Evolutionary conservation across 495 filamentous ascomycete genomes (phyloP).

Genomic region (Xylaria sp.): DNA sequence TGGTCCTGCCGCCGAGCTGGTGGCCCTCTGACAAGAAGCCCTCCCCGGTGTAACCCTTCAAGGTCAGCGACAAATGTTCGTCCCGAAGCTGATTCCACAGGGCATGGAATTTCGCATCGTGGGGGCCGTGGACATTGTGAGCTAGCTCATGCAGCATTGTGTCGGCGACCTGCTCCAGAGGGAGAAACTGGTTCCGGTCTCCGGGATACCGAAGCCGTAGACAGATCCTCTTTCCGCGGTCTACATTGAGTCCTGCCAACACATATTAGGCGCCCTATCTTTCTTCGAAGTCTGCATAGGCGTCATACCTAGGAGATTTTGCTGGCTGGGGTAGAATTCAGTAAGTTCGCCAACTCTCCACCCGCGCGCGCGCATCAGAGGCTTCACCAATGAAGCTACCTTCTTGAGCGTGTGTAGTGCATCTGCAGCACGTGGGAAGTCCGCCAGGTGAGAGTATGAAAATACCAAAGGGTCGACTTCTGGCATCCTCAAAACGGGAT

Average conservation of each 20-base stretch:
- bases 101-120: slow-evolving; percentile 81
- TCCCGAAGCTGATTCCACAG: slow-evolving; percentile 89
- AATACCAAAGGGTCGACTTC: slow-evolving; percentile 74
- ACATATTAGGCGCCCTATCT: neutral
- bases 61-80: slow-evolving; percentile 75
- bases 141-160: slow-evolving; percentile 97
- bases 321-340: slow-evolving; percentile 83
- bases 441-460: slow-evolving; percentile 79
- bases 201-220: slow-evolving; percentile 80
- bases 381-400: slow-evolving; percentile 89
- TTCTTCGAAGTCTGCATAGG: neutral
- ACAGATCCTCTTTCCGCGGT: slow-evolving; percentile 78
- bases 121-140: slow-evolving; percentile 85
- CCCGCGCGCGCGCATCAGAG: slow-evolving; percentile 85
- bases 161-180: slow-evolving; percentile 79
- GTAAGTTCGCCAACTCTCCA: slow-evolving; percentile 83
- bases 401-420: slow-evolving; percentile 84
- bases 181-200: slow-evolving; percentile 80
- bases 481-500: slow-evolving; percentile 50
- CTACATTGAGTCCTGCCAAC: slow-evolving; percentile 72
- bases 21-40: slow-evolving; percentile 82
- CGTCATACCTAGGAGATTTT: slow-evolving; percentile 71
- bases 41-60: slow-evolving; percentile 91
- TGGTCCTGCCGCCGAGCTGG: slow-evolving; percentile 70
- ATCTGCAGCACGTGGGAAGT: slow-evolving; percentile 74